Percentiles rank a stretch among this genome's conserved stretches.
phyloP scores from a whole-genome alignment of 495 filamentous ascomycete genomes.

The Jackrogersella minutella region DNA sequence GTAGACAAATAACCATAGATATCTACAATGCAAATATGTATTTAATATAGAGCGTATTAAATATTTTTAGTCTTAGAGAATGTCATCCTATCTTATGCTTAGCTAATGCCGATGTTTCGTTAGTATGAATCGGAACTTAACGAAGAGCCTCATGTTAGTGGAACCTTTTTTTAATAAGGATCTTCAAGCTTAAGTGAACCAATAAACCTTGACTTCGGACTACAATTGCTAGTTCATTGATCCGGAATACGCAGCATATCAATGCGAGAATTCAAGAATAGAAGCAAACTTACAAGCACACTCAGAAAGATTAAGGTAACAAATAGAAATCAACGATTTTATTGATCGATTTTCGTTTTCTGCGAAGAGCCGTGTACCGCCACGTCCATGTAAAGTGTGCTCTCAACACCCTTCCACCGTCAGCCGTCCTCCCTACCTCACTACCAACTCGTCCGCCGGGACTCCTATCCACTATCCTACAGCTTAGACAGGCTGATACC shows the following conservation, averaged over 20 bases:
- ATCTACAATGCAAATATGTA: too few species aligned
- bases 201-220: not conserved
- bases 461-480: constrained; percentile 28
- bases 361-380: constrained; percentile 15
- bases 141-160: constrained; percentile 10
- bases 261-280: not conserved
- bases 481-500: constrained; percentile 3
- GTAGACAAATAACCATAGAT: too few species aligned
- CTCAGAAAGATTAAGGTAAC: constrained; percentile 4
- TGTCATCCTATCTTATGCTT: not conserved
- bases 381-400: constrained; percentile 13
- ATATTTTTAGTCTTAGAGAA: not conserved
- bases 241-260: too few species aligned
- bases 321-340: constrained; percentile 25
- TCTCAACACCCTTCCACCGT: constrained; percentile 10
- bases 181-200: not conserved
- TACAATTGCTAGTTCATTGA: too few species aligned
- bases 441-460: constrained; percentile 14
- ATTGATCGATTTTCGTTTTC: constrained; percentile 17
- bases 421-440: not conserved
- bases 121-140: not conserved
- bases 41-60: too few species aligned
- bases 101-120: not conserved
- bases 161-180: not conserved
- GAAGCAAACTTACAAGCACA: constrained; percentile 7